Evolutionary conservation across 2,329 filamentous ascomycete genomes (phyloP).

Genomic region (Ceratocystis eucalypticola): DNA sequence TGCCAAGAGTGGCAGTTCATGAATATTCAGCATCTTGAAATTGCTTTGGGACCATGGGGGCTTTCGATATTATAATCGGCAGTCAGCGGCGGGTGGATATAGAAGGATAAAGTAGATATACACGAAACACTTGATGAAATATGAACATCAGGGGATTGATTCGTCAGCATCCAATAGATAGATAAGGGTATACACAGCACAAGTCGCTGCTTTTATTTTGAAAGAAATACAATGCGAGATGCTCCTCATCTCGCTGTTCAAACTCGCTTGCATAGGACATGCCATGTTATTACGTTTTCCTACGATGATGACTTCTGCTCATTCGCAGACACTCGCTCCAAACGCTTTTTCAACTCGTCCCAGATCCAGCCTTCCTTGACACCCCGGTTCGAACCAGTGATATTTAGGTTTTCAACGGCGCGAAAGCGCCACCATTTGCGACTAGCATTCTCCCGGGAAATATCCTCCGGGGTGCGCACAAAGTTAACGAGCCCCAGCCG

Average conservation of each 20-base stretch:
- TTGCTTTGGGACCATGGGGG: not conserved
- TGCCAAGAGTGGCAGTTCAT: not conserved
- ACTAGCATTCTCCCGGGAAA: slow-evolving; percentile 25
- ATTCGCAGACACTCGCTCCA: slow-evolving; percentile 21
- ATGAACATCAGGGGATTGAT: not conserved
- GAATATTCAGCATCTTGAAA: not conserved
- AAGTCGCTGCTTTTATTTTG: too few species aligned
- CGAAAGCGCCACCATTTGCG: slow-evolving; percentile 31
- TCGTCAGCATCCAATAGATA: not conserved
- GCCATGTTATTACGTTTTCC: not conserved
- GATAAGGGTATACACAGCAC: not conserved
- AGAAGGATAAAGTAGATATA: not conserved
- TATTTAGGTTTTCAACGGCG: slow-evolving; percentile 29
- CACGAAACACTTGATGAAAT: not conserved
- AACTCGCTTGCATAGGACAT: too few species aligned
- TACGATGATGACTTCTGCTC: slow-evolving; percentile 10
- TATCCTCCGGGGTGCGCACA: slow-evolving; percentile 25
- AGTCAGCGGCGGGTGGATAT: not conserved
- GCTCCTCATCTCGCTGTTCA: too few species aligned
- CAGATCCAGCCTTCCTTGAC: slow-evolving; percentile 29
- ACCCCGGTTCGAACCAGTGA: slow-evolving; percentile 24
- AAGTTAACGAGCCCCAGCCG: slow-evolving; percentile 32
- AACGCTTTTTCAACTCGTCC: slow-evolving; percentile 28
- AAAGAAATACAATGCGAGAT: too few species aligned
- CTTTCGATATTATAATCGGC: not conserved